Evolutionary conservation across 1,139 yeast genomes (phyloP).

Genomic region (Yamadazyma sp.): DNA sequence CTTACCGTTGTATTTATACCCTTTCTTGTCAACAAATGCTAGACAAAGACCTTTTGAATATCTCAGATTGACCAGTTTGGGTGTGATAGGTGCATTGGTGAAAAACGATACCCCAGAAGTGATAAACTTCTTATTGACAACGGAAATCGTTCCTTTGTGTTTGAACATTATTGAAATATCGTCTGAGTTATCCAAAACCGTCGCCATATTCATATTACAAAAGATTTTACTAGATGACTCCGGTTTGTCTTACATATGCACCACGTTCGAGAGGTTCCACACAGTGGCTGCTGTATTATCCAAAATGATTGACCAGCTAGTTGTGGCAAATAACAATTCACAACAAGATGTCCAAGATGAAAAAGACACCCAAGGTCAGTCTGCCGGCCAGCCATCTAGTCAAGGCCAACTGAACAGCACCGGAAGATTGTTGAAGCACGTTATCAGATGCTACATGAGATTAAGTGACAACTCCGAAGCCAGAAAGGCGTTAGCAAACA

Average conservation of each 20-base stretch:
- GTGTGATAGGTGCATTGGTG: constrained; percentile 95
- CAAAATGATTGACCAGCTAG: constrained; percentile 83
- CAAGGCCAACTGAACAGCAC: constrained; percentile 39
- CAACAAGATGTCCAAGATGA: constrained; percentile 6
- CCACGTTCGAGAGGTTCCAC: constrained; percentile 90
- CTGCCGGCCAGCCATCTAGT: constrained; percentile 26
- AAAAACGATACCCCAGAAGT: constrained; percentile 96
- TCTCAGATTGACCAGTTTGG: constrained; percentile 85
- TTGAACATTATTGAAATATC: constrained; percentile 94
- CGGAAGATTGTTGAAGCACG: constrained; percentile 85
- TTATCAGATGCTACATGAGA: constrained; percentile 89
- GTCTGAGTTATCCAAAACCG: constrained; percentile 91
- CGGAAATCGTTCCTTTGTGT: constrained; percentile 94
- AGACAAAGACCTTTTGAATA: constrained; percentile 93
- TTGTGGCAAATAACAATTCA: constrained; percentile 8
- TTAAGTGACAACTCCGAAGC: constrained; percentile 90
- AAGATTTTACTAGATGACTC: constrained; percentile 89
- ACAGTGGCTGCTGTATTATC: constrained; percentile 90
- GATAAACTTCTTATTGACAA: constrained; percentile 81
- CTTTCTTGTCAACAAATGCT: constrained; percentile 88
- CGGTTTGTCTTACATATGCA: constrained; percentile 89
- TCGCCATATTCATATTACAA: constrained; percentile 92
- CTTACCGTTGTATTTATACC: constrained; percentile 87
- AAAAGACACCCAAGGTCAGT: constrained; percentile 7
- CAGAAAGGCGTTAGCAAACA: constrained; percentile 78